A percentile compares a stretch with the other conserved stretches of the same genome.
These are phyloP conservation scores for Gossypium raimondii DNA, from an alignment of 345 rosid species.

Conservation along the genomic window DNA sequence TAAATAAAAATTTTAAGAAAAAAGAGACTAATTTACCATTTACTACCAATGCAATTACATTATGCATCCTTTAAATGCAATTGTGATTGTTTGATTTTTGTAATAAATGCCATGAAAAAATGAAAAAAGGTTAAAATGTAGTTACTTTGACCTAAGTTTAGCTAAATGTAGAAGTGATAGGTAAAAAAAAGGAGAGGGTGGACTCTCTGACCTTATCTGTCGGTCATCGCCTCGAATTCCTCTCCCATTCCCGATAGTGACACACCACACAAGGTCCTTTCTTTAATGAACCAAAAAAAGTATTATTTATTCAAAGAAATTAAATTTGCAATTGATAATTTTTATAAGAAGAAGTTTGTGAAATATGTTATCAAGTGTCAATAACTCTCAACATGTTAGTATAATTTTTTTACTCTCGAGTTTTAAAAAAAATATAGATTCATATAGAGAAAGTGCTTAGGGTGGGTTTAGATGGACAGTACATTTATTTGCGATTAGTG, in stretches of 20 bases:
- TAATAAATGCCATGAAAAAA: neutral
- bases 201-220: slow-evolving; percentile 38
- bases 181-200: slow-evolving; percentile 27
- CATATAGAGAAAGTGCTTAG: too few species aligned
- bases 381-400: too few species aligned
- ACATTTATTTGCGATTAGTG: accelerated
- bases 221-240: slow-evolving; percentile 53
- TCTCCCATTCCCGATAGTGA: slow-evolving; percentile 37
- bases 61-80: too few species aligned
- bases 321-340: too few species aligned
- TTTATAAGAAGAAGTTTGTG: too few species aligned
- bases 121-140: neutral
- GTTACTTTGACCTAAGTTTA: slow-evolving; percentile 26
- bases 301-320: neutral
- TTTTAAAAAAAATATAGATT: too few species aligned
- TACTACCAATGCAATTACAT: too few species aligned
- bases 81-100: neutral
- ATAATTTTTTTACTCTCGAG: too few species aligned
- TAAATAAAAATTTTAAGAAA: too few species aligned
- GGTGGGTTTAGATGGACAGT: accelerated
- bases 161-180: slow-evolving; percentile 22
- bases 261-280: slow-evolving; percentile 46
- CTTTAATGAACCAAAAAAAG: neutral
- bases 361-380: too few species aligned
- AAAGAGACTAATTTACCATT: accelerated